These are phyloP conservation scores for Hypoxylon sp. DNA, from an alignment of 2,329 filamentous ascomycete genomes.

Conservation along the genomic window DNA sequence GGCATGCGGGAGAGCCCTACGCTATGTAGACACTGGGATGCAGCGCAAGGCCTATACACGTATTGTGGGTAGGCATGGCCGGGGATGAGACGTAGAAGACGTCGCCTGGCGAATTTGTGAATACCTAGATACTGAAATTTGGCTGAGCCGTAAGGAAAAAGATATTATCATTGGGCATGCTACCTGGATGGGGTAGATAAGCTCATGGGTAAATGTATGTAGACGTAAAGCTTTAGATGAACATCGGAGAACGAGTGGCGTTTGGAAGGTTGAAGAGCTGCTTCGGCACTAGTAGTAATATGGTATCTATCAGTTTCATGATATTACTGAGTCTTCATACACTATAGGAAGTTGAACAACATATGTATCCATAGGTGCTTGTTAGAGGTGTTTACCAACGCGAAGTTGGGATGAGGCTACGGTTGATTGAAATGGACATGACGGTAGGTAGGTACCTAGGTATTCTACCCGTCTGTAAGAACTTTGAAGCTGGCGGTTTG, in stretches of 20 bases:
- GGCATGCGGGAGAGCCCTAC: conserved; percentile 14
- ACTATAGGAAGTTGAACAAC: conserved; percentile 12
- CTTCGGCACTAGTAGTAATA: background rate
- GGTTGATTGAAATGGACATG: conserved; percentile 1
- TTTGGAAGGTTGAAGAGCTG: background rate
- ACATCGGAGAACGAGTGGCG: background rate
- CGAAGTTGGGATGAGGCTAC: conserved; percentile 16
- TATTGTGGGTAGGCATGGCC: background rate
- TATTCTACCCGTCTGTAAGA: background rate
- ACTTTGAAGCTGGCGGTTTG: background rate
- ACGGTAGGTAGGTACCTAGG: background rate
- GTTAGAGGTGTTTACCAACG: background rate
- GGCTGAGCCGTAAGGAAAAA: background rate
- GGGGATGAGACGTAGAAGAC: background rate
- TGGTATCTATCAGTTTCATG: background rate
- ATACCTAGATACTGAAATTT: background rate
- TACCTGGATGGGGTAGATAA: background rate
- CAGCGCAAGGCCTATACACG: conserved; percentile 3
- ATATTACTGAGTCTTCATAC: background rate
- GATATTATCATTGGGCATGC: conserved; percentile 1
- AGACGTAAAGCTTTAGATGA: background rate
- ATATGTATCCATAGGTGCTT: background rate
- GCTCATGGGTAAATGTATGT: conserved; percentile 1
- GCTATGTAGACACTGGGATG: conserved; percentile 29
- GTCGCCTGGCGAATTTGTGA: background rate